A percentile compares a stretch with the other conserved stretches of the same genome.
Conservation (phyloP, 495 filamentous ascomycete genomes). For the Podospora sp. region DNA sequence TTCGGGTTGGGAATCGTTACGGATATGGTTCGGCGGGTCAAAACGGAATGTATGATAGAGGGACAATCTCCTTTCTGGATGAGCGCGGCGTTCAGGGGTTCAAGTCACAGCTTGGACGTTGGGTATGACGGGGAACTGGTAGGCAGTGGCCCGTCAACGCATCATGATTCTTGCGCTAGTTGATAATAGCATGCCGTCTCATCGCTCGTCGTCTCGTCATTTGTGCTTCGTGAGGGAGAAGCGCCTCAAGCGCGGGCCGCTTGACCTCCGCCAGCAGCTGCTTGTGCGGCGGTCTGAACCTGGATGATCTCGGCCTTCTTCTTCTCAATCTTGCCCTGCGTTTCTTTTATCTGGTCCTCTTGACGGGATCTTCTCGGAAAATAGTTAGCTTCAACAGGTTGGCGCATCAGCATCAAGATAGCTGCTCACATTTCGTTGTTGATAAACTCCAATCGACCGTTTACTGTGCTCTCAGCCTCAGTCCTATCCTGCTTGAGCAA, state of each 20-base stretch:
- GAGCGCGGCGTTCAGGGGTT: constrained; percentile 31
- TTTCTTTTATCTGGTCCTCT: constrained; percentile 76
- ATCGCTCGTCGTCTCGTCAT: not conserved
- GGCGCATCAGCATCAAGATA: not conserved
- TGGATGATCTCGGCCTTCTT: constrained; percentile 63
- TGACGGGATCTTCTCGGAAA: constrained; percentile 66
- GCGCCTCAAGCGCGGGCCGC: constrained; percentile 29
- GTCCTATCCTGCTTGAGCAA: constrained; percentile 89
- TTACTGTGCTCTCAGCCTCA: constrained; percentile 87
- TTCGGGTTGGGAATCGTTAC: not conserved
- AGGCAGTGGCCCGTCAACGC: not conserved
- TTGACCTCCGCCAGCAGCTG: constrained; percentile 23
- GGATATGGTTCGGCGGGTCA: not conserved
- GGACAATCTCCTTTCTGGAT: constrained; percentile 21
- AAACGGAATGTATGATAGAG: constrained; percentile 2
- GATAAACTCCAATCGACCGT: constrained; percentile 88
- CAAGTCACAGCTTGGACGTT: not conserved
- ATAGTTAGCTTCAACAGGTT: constrained; percentile 1
- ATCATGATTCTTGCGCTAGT: not conserved
- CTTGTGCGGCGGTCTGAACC: constrained; percentile 46
- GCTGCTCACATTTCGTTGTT: constrained; percentile 79
- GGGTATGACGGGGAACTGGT: not conserved
- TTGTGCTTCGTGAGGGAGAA: not conserved
- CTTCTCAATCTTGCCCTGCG: constrained; percentile 78
- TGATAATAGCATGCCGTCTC: not conserved